Percentiles rank a stretch among this genome's conserved stretches.
Evolutionary conservation across 495 filamentous ascomycete genomes (phyloP).

Genomic region (Margaritispora aquatica): DNA sequence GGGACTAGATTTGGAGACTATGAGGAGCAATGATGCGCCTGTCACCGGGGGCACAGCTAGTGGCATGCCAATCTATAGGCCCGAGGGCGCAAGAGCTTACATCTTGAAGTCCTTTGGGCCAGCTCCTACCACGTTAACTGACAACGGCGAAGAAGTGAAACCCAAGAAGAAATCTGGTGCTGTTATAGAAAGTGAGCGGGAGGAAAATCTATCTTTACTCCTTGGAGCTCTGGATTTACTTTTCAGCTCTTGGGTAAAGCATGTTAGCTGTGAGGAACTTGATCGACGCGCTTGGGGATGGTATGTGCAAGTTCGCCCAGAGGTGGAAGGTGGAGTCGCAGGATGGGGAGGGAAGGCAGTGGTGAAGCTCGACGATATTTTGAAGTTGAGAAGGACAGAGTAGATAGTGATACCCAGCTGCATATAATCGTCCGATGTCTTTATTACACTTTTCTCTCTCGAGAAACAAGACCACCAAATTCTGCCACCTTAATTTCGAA

Average conservation of each 20-base stretch:
- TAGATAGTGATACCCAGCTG: background rate
- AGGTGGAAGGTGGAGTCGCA: conserved; percentile 60
- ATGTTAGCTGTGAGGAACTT: conserved; percentile 52
- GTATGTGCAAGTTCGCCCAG: conserved; percentile 70
- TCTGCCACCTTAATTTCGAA: too few relatives aligned
- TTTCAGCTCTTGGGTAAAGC: conserved; percentile 61
- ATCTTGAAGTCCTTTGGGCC: conserved; percentile 53
- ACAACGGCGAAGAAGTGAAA: conserved; percentile 1
- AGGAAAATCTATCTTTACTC: conserved; percentile 58
- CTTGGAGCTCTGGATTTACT: conserved; percentile 62
- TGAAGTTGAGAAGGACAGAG: conserved; percentile 48
- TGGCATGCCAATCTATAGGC: conserved; percentile 57
- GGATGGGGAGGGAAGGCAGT: conserved; percentile 79
- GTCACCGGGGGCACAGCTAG: conserved; percentile 27
- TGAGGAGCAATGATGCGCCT: conserved; percentile 34
- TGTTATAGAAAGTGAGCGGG: conserved; percentile 46
- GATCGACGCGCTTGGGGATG: conserved; percentile 72
- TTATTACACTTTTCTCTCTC: too few relatives aligned
- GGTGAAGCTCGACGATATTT: conserved; percentile 58
- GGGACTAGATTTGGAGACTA: conserved; percentile 71
- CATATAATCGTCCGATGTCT: too few relatives aligned
- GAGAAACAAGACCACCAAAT: too few relatives aligned
- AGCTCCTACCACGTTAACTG: conserved; percentile 18
- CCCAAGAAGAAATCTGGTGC: conserved; percentile 37
- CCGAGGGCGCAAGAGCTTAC: conserved; percentile 56